Evolutionary conservation across 495 filamentous ascomycete species (phyloP).

Genomic region (Tuber magnatum): DNA sequence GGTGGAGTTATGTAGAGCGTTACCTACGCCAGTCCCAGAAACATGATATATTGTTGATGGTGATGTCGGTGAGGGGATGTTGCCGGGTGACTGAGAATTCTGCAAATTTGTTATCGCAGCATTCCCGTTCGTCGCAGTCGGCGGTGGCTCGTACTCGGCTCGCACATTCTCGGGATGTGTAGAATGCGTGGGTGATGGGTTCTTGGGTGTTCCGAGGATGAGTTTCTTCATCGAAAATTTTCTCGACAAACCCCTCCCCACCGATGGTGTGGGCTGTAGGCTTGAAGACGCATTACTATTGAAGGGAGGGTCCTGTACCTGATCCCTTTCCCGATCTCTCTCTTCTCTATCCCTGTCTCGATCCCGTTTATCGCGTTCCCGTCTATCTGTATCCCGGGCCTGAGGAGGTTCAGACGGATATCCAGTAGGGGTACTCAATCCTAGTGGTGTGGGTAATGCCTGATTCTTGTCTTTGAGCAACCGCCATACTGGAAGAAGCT

Average conservation of each 20-base stretch:
- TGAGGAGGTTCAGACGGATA: constrained; percentile 29
- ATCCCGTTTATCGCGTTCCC: constrained; percentile 28
- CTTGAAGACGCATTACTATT: constrained; percentile 27
- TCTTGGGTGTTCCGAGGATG: constrained; percentile 79
- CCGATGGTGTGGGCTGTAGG: constrained; percentile 27
- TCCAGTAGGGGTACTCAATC: constrained; percentile 30
- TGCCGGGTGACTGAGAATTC: constrained; percentile 53
- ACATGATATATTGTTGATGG: constrained; percentile 43
- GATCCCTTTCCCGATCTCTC: constrained; percentile 22
- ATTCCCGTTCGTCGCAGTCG: constrained; percentile 38
- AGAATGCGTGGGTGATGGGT: constrained; percentile 66
- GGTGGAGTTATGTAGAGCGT: constrained; percentile 25
- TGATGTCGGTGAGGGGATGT: constrained; percentile 75
- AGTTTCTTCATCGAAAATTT: constrained; percentile 89
- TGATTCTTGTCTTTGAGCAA: constrained; percentile 85
- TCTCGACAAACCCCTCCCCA: constrained; percentile 54
- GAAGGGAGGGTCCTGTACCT: constrained; percentile 33
- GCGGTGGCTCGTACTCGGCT: constrained; percentile 50
- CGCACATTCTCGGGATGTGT: constrained; percentile 45
- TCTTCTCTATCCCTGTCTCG: constrained; percentile 30
- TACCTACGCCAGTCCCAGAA: constrained; percentile 45
- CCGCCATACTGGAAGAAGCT: constrained; percentile 80
- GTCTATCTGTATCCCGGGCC: constrained; percentile 21
- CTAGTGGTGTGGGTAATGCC: constrained; percentile 59
- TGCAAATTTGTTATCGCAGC: constrained; percentile 34